phyloP scores from a whole-genome alignment of 2,329 filamentous ascomycete genomes.

The Trichoderma polysporum region DNA sequence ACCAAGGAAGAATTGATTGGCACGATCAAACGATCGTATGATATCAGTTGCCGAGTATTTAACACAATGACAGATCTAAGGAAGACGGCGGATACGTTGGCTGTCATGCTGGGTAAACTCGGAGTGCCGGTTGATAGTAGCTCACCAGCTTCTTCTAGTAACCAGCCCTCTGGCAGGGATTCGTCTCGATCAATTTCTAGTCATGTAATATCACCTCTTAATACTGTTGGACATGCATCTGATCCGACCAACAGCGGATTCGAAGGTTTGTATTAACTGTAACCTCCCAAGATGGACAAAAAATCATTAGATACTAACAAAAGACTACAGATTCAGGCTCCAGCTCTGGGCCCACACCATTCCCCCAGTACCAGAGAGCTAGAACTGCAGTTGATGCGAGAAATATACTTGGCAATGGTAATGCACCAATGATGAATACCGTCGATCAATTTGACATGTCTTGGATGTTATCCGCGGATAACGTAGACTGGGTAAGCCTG shows the following conservation, averaged over 20 bases:
- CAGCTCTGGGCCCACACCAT: slow-evolving; percentile 1
- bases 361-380: neutral
- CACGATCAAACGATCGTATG: slow-evolving; percentile 43
- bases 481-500: slow-evolving; percentile 42
- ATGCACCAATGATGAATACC: neutral
- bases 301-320: slow-evolving; percentile 10
- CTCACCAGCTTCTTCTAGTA: neutral
- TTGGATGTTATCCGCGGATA: slow-evolving; percentile 36
- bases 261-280: slow-evolving; percentile 23
- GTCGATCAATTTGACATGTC: slow-evolving; percentile 35
- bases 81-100: slow-evolving; percentile 48
- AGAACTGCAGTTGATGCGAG: neutral
- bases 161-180: neutral
- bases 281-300: neutral
- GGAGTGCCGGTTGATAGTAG: slow-evolving; percentile 32
- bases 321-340: slow-evolving; percentile 2
- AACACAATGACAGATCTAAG: slow-evolving; percentile 39
- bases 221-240: slow-evolving; percentile 24
- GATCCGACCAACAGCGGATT: slow-evolving; percentile 27
- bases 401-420: neutral
- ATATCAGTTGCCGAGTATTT: slow-evolving; percentile 46
- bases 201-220: slow-evolving; percentile 25
- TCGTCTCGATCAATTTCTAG: slow-evolving; percentile 24
- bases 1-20: slow-evolving; percentile 42
- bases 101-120: slow-evolving; percentile 47